Evolutionary conservation across 306 rosid species (phyloP).

Genomic region (Elaeagnus macrophylla): DNA sequence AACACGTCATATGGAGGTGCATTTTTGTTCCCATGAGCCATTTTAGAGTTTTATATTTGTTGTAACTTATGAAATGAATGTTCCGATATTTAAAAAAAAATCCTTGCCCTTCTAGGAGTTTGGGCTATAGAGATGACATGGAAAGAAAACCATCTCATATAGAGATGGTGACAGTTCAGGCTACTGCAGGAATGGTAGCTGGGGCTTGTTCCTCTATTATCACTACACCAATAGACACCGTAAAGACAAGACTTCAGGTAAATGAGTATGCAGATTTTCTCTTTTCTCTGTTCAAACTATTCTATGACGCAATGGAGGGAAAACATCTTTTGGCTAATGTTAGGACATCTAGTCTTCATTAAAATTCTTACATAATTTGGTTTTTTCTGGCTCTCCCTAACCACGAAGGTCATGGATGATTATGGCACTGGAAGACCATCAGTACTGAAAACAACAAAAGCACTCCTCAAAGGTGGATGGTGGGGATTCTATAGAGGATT

Average conservation of each 20-base stretch:
- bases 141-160: conserved; percentile 64
- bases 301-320: neutral
- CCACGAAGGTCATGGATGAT: conserved; percentile 64
- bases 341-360: neutral
- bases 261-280: neutral
- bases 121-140: conserved; percentile 45
- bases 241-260: conserved; percentile 91
- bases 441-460: conserved; percentile 56
- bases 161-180: conserved; percentile 74
- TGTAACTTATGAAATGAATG: neutral
- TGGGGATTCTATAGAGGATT: conserved; percentile 86
- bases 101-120: conserved; percentile 35
- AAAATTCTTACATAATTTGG: too few species aligned
- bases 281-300: neutral
- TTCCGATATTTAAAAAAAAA: too few species aligned
- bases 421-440: conserved; percentile 74
- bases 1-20: conserved; percentile 83
- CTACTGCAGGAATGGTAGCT: conserved; percentile 75
- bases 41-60: neutral
- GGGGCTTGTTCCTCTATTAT: conserved; percentile 76
- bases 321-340: neutral
- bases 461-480: conserved; percentile 73
- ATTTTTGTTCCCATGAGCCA: neutral
- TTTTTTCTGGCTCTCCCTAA: conserved; percentile 7
- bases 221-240: conserved; percentile 81